Evolutionary conservation across 2,329 filamentous ascomycete genomes (phyloP).

Genomic region (Calycina marina): DNA sequence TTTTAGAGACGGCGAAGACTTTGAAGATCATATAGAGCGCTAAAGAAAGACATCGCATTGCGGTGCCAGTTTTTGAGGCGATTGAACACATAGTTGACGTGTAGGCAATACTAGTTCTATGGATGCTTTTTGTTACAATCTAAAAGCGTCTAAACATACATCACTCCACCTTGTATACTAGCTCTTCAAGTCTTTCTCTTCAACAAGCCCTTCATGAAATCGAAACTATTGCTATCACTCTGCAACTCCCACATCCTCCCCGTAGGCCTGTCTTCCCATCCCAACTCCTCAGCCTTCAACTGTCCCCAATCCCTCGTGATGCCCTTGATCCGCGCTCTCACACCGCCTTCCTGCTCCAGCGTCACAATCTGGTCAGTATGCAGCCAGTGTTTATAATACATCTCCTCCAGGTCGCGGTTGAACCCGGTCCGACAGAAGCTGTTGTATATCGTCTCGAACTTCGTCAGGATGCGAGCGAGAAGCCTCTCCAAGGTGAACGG

Average conservation of each 20-base stretch:
- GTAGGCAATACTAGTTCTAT: no score
- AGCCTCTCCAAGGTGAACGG: conserved; percentile 65
- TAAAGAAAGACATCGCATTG: background rate
- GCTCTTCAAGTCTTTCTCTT: conserved; percentile 46
- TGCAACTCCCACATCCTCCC: conserved; percentile 73
- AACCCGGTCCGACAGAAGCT: conserved; percentile 67
- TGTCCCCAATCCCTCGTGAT: conserved; percentile 89
- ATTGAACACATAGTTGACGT: no score
- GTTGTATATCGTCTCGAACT: conserved; percentile 63
- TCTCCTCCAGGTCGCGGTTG: conserved; percentile 51
- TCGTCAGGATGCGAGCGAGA: conserved; percentile 64
- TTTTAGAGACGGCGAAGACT: background rate
- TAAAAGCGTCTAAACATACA: background rate
- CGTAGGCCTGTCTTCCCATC: conserved; percentile 54
- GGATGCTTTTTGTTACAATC: background rate
- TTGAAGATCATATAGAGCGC: background rate
- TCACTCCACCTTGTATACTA: background rate
- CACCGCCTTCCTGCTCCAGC: conserved; percentile 66
- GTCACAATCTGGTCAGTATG: conserved; percentile 61
- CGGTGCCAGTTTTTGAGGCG: no score
- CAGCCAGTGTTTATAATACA: conserved; percentile 76
- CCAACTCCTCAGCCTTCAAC: conserved; percentile 70
- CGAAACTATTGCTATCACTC: conserved; percentile 96
- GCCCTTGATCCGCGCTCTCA: conserved; percentile 62
- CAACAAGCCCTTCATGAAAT: conserved; percentile 83